Conservation (phyloP, 805 yeast species). For the Myxozyma nipponensis region DNA sequence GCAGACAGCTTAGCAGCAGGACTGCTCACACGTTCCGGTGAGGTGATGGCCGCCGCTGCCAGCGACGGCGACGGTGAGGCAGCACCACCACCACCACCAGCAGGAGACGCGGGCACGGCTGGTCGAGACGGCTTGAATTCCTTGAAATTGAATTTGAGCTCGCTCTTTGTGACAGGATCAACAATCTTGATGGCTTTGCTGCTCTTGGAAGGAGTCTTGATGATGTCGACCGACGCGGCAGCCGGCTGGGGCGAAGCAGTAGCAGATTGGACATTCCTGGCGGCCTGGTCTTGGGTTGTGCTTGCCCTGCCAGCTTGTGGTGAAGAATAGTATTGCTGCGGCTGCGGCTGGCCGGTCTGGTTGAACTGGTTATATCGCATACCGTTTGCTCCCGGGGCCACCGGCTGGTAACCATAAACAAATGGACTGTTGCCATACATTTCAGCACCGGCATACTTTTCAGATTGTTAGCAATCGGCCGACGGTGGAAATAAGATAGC, state of each 20-base stretch:
- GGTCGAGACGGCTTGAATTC: background rate
- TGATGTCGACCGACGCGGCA: background rate
- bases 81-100: slow-evolving; percentile 3
- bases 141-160: slow-evolving; percentile 15
- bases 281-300: slow-evolving; percentile 10
- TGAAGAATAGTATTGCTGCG: background rate
- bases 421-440: background rate
- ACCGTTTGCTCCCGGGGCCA: background rate
- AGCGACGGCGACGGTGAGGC: slow-evolving; percentile 1
- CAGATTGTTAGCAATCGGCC: background rate
- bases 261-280: slow-evolving; percentile 11
- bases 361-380: background rate
- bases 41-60: too few species aligned
- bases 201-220: background rate
- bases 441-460: background rate
- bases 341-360: background rate
- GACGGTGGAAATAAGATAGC: background rate
- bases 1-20: background rate
- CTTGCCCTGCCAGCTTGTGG: slow-evolving; percentile 1
- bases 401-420: background rate
- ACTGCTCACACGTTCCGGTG: slow-evolving; percentile 8
- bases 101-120: background rate
- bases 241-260: slow-evolving; percentile 8
- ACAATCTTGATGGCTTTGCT: slow-evolving; percentile 29
- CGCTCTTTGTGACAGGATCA: slow-evolving; percentile 26